Evolutionary conservation across 2,329 filamentous ascomycete genomes (phyloP).

Genomic region (Fonsecaea erecta): DNA sequence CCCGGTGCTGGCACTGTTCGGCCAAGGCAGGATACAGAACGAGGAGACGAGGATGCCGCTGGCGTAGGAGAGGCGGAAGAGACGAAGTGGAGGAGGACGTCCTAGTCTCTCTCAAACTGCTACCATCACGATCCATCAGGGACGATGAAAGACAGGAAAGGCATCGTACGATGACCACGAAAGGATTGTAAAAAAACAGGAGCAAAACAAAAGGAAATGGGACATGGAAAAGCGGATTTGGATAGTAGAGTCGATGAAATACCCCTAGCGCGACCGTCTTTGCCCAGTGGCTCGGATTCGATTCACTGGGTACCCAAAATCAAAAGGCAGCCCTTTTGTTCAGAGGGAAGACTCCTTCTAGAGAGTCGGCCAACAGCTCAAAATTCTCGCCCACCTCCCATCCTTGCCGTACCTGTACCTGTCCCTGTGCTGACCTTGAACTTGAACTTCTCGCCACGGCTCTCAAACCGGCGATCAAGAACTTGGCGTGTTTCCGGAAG

Average conservation of each 20-base stretch:
- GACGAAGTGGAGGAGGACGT: conserved; percentile 60
- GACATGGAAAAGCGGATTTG: background rate
- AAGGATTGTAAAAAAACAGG: background rate
- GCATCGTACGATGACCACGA: background rate
- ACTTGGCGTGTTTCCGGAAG: conserved; percentile 69
- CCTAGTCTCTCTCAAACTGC: conserved; percentile 39
- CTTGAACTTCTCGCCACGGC: conserved; percentile 47
- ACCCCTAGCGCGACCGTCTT: background rate
- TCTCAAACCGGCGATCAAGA: conserved; percentile 73
- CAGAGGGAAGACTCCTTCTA: conserved; percentile 25
- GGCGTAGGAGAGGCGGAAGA: conserved; percentile 45
- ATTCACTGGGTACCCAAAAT: background rate
- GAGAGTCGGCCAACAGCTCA: conserved; percentile 30
- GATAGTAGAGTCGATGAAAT: conserved; percentile 1
- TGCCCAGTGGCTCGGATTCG: background rate
- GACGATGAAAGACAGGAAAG: background rate
- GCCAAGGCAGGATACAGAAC: conserved; percentile 44
- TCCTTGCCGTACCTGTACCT: background rate
- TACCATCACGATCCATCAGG: background rate
- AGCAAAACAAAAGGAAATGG: background rate
- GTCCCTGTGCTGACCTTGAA: background rate
- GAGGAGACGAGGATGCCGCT: conserved; percentile 37
- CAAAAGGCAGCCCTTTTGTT: conserved; percentile 4
- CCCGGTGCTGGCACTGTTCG: conserved; percentile 50
- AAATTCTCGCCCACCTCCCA: conserved; percentile 29